Conservation (phyloP, 768 basidiomycete species). For the Mrakia gelida region DNA sequence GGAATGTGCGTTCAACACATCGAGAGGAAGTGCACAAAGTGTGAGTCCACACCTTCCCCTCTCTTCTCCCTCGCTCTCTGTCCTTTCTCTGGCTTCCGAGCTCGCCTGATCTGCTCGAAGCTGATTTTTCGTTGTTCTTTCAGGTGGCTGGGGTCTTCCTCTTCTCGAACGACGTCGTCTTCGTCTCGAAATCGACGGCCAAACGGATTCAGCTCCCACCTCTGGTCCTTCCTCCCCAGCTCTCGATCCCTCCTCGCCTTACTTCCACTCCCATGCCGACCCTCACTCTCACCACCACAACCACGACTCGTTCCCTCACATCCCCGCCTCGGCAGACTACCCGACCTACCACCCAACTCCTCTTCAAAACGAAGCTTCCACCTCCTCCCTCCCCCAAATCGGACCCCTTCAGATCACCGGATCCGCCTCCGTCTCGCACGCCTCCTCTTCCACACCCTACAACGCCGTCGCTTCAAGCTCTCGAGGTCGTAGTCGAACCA, state of each 20-base stretch:
- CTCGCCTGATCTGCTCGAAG: neutral
- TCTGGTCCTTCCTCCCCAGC: neutral
- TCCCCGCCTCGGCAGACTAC: neutral
- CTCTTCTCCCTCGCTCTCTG: neutral
- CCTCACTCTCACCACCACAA: conserved; percentile 17
- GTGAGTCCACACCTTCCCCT: conserved; percentile 41
- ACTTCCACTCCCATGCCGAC: conserved; percentile 22
- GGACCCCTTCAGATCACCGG: neutral
- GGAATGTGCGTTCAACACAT: conserved; percentile 98
- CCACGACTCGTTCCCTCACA: conserved; percentile 10
- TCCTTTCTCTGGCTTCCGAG: neutral
- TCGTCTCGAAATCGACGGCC: conserved; percentile 30
- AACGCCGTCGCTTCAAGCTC: conserved; percentile 13
- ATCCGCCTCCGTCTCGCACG: neutral
- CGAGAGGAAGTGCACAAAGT: conserved; percentile 90
- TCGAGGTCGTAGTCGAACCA: neutral
- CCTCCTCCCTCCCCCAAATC: conserved; percentile 48
- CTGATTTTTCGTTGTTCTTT: neutral
- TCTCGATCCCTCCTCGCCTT: neutral
- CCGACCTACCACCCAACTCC: neutral
- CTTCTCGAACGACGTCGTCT: conserved; percentile 57
- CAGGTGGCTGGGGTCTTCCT: conserved; percentile 83
- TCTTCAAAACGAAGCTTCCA: neutral
- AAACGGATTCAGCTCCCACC: conserved; percentile 18
- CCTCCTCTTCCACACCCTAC: neutral